Evolutionary conservation across 2,329 filamentous ascomycete species (phyloP).

Genomic region (Alternaria longipes): DNA sequence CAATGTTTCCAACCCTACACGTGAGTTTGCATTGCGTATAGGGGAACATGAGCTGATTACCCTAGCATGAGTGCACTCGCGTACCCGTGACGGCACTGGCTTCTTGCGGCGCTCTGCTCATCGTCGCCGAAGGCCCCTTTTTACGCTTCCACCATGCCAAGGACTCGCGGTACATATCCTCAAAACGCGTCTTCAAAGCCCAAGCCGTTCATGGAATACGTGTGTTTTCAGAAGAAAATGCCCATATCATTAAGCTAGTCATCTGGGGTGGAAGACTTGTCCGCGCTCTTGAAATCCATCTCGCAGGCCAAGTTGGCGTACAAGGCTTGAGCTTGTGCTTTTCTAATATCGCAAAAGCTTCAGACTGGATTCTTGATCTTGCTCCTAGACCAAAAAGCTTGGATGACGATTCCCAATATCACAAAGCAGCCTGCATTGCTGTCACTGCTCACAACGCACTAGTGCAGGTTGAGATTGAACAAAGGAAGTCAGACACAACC

Average conservation of each 20-base stretch:
- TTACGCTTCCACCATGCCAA: constrained; percentile 51
- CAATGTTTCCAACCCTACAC: constrained; percentile 49
- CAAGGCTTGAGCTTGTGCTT: constrained; percentile 24
- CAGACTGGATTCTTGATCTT: constrained; percentile 53
- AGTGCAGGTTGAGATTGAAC: constrained; percentile 58
- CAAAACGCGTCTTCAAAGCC: constrained; percentile 66
- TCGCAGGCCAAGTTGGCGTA: constrained; percentile 35
- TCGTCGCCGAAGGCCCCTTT: constrained; percentile 56
- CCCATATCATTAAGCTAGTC: constrained; percentile 39
- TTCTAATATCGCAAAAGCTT: constrained; percentile 33
- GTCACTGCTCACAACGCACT: constrained; percentile 91
- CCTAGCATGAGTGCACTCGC: constrained; percentile 51
- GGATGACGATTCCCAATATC: constrained; percentile 15
- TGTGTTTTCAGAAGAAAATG: constrained; percentile 45
- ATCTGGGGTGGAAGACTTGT: constrained; percentile 56
- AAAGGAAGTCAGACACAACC: constrained; percentile 6
- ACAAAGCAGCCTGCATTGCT: constrained; percentile 34
- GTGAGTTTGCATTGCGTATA: constrained; percentile 31
- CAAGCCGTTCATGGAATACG: constrained; percentile 79
- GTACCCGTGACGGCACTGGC: constrained; percentile 58
- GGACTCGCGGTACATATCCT: constrained; percentile 34
- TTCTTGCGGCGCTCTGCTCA: constrained; percentile 47
- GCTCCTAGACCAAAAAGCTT: constrained; percentile 25
- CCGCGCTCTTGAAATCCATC: constrained; percentile 53
- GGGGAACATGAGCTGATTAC: constrained; percentile 23